Percentiles rank a stretch among this genome's conserved stretches.
These are phyloP conservation scores for Cadophora luteo-olivacea DNA, from an alignment of 2,329 filamentous ascomycete genomes.

Conservation along the genomic window DNA sequence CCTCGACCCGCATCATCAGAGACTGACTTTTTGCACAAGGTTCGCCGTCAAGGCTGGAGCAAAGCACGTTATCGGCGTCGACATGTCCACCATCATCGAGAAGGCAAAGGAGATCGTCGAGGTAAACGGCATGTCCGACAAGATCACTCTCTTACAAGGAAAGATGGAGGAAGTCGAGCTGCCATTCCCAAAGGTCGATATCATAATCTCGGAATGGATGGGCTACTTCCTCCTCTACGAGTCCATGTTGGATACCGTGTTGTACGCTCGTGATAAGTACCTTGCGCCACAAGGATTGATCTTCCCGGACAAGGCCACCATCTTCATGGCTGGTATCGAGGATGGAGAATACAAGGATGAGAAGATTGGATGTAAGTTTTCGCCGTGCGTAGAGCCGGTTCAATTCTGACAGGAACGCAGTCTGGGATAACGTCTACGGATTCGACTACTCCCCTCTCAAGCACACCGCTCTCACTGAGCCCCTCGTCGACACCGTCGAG, in stretches of 20 bases:
- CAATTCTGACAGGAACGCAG: conserved; percentile 54
- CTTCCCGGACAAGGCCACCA: conserved; percentile 98
- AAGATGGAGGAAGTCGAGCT: conserved; percentile 99
- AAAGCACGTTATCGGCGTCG: conserved; percentile 97
- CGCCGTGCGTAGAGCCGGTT: neutral
- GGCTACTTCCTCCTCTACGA: conserved; percentile 99
- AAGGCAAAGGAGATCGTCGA: conserved; percentile 96
- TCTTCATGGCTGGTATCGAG: conserved; percentile 96
- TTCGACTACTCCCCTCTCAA: conserved; percentile 97
- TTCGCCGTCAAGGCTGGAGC: conserved; percentile 96
- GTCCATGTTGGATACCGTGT: conserved; percentile 97
- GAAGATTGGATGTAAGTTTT: conserved; percentile 91
- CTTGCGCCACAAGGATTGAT: conserved; percentile 87
- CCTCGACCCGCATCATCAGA: conserved; percentile 15
- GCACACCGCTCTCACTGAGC: conserved; percentile 90
- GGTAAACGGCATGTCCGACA: conserved; percentile 88
- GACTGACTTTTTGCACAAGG: conserved; percentile 58
- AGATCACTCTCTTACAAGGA: conserved; percentile 97
- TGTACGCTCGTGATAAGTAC: conserved; percentile 95
- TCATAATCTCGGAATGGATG: conserved; percentile 99
- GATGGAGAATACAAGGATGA: conserved; percentile 99
- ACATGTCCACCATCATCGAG: conserved; percentile 99
- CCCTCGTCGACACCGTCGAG: conserved; percentile 96
- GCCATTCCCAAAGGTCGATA: conserved; percentile 94
- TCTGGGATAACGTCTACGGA: conserved; percentile 99